phyloP scores from a whole-genome alignment of 176 grass and related monocot genomes.

The Hsuehochloa calcarea region DNA sequence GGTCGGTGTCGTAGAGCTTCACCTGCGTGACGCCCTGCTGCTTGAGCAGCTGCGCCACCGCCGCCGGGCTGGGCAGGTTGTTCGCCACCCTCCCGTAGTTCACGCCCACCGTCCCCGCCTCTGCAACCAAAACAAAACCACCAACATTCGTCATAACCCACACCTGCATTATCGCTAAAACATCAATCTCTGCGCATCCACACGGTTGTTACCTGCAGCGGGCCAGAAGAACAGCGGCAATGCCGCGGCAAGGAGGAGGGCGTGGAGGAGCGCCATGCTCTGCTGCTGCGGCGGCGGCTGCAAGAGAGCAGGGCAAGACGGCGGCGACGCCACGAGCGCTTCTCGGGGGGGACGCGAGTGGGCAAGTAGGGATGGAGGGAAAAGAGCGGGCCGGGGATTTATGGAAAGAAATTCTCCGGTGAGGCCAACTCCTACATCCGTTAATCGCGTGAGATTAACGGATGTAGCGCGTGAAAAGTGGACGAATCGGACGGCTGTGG shows the following conservation, averaged over 20 bases:
- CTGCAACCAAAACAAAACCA: slow-evolving; percentile 13
- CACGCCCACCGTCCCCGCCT: slow-evolving; percentile 66
- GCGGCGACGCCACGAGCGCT: neutral
- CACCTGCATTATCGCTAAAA: slow-evolving; percentile 6
- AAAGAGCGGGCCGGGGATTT: slow-evolving; percentile 10
- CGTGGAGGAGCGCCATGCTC: slow-evolving; percentile 36
- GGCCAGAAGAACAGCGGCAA: slow-evolving; percentile 18
- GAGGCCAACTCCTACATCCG: too few species aligned
- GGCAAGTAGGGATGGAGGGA: neutral
- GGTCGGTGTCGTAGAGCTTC: slow-evolving; percentile 87
- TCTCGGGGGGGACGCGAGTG: neutral
- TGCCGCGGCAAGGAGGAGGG: slow-evolving; percentile 28
- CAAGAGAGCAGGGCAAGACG: neutral
- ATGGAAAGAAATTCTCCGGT: too few species aligned
- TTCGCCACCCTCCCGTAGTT: slow-evolving; percentile 94
- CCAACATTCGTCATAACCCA: neutral
- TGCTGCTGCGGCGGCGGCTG: neutral
- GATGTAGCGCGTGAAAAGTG: too few species aligned
- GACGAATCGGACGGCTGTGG: too few species aligned
- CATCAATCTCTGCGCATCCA: neutral
- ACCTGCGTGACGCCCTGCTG: slow-evolving; percentile 64
- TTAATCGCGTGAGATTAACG: too few species aligned
- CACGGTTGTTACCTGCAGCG: slow-evolving; percentile 25
- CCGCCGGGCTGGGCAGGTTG: slow-evolving; percentile 54
- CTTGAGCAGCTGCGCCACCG: slow-evolving; percentile 84